Conservation (phyloP, 371 early-diverging fungal genomes). For the Dichotomocladium elegans region DNA sequence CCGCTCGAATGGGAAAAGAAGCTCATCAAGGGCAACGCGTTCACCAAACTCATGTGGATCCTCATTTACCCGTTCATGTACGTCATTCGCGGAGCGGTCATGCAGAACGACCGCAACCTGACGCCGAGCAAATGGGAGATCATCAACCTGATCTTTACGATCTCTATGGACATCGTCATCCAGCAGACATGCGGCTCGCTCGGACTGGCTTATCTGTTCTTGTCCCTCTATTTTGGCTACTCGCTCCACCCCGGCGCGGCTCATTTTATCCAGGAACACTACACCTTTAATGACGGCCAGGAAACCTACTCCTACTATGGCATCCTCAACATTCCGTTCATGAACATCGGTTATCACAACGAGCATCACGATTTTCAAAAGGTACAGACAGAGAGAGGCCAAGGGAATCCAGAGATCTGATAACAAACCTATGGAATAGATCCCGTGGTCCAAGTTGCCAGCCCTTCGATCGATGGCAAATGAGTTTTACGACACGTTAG, state of each 20-base stretch:
- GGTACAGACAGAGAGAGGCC: conserved; percentile 19
- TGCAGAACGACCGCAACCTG: conserved; percentile 57
- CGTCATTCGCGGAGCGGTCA: conserved; percentile 81
- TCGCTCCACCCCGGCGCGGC: conserved; percentile 94
- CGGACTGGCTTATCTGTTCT: conserved; percentile 72
- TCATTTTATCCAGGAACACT: conserved; percentile 98
- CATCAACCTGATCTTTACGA: conserved; percentile 70
- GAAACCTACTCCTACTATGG: conserved; percentile 99
- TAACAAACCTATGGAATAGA: conserved; percentile 26
- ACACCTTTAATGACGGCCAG: conserved; percentile 91
- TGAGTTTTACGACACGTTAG: conserved; percentile 87
- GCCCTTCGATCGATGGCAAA: conserved; percentile 74
- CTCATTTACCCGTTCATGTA: conserved; percentile 89
- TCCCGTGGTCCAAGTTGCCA: conserved; percentile 92
- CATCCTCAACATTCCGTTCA: conserved; percentile 73
- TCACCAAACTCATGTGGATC: conserved; percentile 78
- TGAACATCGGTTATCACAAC: conserved; percentile 94
- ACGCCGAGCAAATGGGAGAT: conserved; percentile 78
- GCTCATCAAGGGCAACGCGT: conserved; percentile 72
- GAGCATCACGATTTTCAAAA: conserved; percentile 96
- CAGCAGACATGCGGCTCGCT: conserved; percentile 58
- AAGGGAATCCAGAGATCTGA: no score
- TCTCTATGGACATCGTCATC: conserved; percentile 59
- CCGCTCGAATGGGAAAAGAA: conserved; percentile 86
- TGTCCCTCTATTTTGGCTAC: conserved; percentile 86